phyloP scores from a whole-genome alignment of 257 asterid genomes.

The Solanum verrucosum region DNA sequence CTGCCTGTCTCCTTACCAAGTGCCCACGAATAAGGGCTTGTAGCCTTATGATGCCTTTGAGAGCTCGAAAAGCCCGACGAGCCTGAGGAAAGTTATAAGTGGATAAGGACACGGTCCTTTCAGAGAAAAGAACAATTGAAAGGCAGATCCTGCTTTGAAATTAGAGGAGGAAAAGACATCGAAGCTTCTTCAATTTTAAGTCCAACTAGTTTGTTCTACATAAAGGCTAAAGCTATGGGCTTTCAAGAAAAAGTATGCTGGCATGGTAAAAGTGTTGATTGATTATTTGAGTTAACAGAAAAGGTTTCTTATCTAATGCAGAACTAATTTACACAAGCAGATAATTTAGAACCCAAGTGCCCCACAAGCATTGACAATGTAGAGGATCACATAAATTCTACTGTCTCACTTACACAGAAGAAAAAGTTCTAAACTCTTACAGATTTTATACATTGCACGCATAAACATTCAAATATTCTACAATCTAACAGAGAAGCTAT shows the following conservation, averaged over 20 bases:
- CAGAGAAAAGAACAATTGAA: not conserved
- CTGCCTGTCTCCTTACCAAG: constrained; percentile 51
- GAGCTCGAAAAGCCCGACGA: constrained; percentile 28
- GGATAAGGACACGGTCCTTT: not conserved
- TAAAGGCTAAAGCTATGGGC: not conserved
- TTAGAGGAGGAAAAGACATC: not conserved
- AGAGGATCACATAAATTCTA: not conserved
- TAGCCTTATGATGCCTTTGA: constrained; percentile 36
- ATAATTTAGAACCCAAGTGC: not conserved
- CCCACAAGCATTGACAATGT: not conserved
- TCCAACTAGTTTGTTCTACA: not conserved
- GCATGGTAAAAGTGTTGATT: not conserved
- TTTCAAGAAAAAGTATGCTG: not conserved
- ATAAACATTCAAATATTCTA: not conserved
- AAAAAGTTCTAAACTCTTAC: not conserved
- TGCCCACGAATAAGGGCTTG: constrained; percentile 42
- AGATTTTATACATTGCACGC: not conserved
- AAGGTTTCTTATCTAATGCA: not conserved
- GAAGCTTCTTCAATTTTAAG: not conserved
- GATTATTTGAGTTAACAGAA: not conserved
- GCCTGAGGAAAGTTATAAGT: constrained; percentile 16
- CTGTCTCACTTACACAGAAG: not conserved
- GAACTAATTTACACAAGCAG: not conserved
- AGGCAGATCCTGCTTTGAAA: not conserved
- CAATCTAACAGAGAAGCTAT: not conserved